phyloP scores from a whole-genome alignment of 2,329 filamentous ascomycete species.

The Trichoderma gracile region DNA sequence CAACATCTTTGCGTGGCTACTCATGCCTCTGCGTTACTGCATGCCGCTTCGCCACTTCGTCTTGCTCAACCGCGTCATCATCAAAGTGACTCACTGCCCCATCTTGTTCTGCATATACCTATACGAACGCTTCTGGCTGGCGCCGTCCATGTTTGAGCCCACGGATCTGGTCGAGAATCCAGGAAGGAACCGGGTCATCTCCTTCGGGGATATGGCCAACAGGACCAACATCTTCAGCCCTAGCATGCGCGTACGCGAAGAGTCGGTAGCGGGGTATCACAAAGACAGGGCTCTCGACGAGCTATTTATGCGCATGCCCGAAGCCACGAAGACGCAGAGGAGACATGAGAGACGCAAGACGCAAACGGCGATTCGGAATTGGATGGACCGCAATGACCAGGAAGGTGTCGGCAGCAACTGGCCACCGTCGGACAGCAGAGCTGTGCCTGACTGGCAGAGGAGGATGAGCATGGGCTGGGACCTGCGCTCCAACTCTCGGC shows the following conservation, averaged over 20 bases:
- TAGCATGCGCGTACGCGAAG: slow-evolving; percentile 71
- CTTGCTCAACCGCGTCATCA: slow-evolving; percentile 82
- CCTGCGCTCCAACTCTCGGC: slow-evolving; percentile 48
- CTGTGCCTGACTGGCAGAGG: slow-evolving; percentile 50
- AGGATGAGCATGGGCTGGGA: slow-evolving; percentile 57
- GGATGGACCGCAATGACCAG: slow-evolving; percentile 76
- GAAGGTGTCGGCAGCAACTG: slow-evolving; percentile 51
- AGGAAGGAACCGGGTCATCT: slow-evolving; percentile 53
- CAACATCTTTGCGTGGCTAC: slow-evolving; percentile 87
- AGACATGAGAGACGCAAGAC: slow-evolving; percentile 69
- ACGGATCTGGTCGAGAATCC: slow-evolving; percentile 81
- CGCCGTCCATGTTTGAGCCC: slow-evolving; percentile 74
- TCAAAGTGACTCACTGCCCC: slow-evolving; percentile 88
- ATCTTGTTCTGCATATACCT: slow-evolving; percentile 82
- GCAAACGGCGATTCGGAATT: slow-evolving; percentile 79
- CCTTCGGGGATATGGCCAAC: slow-evolving; percentile 58
- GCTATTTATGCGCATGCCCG: slow-evolving; percentile 77
- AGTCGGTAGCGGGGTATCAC: slow-evolving; percentile 83
- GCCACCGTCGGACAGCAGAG: slow-evolving; percentile 50
- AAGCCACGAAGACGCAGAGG: slow-evolving; percentile 60
- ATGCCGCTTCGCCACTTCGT: slow-evolving; percentile 82
- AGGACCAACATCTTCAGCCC: slow-evolving; percentile 72
- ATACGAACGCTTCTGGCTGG: slow-evolving; percentile 81
- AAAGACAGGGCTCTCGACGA: slow-evolving; percentile 90
- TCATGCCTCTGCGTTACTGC: slow-evolving; percentile 78